Evolutionary conservation across 2,329 filamentous ascomycete species (phyloP), one percentile per base, ranked within the genome.

Genomic region (Periglandula ipomoeae): DNA sequence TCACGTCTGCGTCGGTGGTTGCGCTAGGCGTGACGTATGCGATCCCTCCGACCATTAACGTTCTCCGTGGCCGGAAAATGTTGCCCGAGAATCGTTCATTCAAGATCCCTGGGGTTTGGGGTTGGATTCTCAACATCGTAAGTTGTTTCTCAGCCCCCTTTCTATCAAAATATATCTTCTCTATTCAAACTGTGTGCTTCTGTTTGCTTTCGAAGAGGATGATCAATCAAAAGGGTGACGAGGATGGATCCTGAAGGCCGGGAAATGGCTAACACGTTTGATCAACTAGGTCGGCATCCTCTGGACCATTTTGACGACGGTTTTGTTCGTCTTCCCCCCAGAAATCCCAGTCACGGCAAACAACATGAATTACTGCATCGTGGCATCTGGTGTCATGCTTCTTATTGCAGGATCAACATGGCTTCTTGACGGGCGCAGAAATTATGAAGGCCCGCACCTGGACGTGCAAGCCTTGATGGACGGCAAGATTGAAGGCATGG

Each of bases 291-390:
- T 64, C 24, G 85, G 85, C 5, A 71, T 89, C 42, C 68, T 69
- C 0, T 89, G 84, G 65, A 78, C 83, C 1, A 66, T 79, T 11
- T 62, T 89, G n/a, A 89, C 85, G 0, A 88, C 84, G 0, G 79
- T 88, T 1, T 71, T 89, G 1, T 89, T 89, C 65, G 73, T 88
- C 19, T 87, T 89, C 65, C 85, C 85, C 3, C 85, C 85, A 0
- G 74, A 73, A 7, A 59, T 82, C 4, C 83, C 82, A 0, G 81
- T 84, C 2, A 80, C 79, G 0, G 71, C 74, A 0, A 78, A 68
- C 55, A 87, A 78, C 66, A 89, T 89, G 85, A 89, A 75, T 58
- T 75, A 76, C 56, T 70, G 66, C 39, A 59, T 75, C 22, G 72
- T 70, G 10, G 71, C 72, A 0, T 74, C 75, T 54, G 71, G 68